Conservation (phyloP, 2,329 filamentous ascomycete genomes). For the Aspergillus versicolor region DNA sequence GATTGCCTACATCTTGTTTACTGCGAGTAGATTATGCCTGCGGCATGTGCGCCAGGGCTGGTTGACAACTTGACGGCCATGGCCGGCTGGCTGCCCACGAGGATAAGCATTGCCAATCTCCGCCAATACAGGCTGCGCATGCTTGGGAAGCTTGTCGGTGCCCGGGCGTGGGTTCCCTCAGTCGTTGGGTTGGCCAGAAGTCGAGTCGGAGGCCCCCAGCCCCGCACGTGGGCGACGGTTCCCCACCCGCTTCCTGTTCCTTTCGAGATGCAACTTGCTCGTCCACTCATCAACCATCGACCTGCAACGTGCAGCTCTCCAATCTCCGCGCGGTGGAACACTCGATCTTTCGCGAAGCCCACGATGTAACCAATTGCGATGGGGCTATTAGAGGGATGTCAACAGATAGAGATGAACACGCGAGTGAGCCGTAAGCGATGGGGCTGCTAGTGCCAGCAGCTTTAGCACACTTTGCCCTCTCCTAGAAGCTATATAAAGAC, state of each 20-base stretch:
- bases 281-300: constrained; percentile 16
- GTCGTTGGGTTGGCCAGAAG: not conserved
- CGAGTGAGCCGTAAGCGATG: not conserved
- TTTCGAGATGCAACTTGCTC: not conserved
- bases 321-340: constrained; percentile 1
- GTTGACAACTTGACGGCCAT: too few relatives aligned
- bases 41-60: too few relatives aligned
- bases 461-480: not conserved
- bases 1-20: not conserved
- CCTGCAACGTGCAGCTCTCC: constrained; percentile 16
- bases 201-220: not conserved
- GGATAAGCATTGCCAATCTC: constrained; percentile 1
- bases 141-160: constrained; percentile 11
- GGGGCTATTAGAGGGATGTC: not conserved
- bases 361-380: constrained; percentile 8
- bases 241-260: constrained; percentile 4
- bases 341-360: not conserved
- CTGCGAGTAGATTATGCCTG: too few relatives aligned
- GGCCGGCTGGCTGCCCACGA: not conserved
- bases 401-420: not conserved
- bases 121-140: not conserved
- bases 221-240: constrained; percentile 1
- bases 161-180: not conserved
- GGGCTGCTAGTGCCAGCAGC: not conserved
- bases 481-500: not conserved